Conservation (phyloP, 1,284 basidiomycete species). For the Vanrija sp. region DNA sequence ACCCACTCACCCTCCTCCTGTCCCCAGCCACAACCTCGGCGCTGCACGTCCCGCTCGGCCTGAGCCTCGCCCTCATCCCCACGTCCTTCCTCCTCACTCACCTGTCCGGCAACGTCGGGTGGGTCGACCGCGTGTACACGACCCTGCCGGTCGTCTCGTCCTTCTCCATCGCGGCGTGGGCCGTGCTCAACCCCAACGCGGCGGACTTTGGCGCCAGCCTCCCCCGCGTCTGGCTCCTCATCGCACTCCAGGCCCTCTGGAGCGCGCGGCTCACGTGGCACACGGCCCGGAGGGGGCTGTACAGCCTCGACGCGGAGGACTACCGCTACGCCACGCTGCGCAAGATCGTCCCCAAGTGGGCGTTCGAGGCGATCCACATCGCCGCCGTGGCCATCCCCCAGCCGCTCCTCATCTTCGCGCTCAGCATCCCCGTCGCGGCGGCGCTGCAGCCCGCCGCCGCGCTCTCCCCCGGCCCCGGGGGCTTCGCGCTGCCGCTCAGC, state of each 20-base stretch:
- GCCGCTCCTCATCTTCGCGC: conserved; percentile 61
- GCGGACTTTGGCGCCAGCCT: conserved; percentile 52
- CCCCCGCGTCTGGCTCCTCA: conserved; percentile 67
- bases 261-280: conserved; percentile 71
- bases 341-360: conserved; percentile 59
- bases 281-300: conserved; percentile 77
- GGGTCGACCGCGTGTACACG: conserved; percentile 65
- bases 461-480: neutral
- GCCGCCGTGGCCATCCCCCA: conserved; percentile 61
- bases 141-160: conserved; percentile 76
- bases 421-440: conserved; percentile 53
- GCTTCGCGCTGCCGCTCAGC: too few species aligned
- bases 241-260: conserved; percentile 63
- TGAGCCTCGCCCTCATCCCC: conserved; percentile 26
- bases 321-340: conserved; percentile 85
- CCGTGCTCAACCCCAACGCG: conserved; percentile 59
- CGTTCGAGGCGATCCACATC: conserved; percentile 77
- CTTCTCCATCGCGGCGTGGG: conserved; percentile 60
- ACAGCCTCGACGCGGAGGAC: conserved; percentile 67
- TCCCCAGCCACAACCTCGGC: conserved; percentile 22
- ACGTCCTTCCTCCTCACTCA: conserved; percentile 37
- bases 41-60: conserved; percentile 29
- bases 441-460: neutral
- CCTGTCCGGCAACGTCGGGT: conserved; percentile 73
- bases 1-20: conserved; percentile 19